Conservation (phyloP, 805 yeast species). For the Candida vaughaniae region DNA sequence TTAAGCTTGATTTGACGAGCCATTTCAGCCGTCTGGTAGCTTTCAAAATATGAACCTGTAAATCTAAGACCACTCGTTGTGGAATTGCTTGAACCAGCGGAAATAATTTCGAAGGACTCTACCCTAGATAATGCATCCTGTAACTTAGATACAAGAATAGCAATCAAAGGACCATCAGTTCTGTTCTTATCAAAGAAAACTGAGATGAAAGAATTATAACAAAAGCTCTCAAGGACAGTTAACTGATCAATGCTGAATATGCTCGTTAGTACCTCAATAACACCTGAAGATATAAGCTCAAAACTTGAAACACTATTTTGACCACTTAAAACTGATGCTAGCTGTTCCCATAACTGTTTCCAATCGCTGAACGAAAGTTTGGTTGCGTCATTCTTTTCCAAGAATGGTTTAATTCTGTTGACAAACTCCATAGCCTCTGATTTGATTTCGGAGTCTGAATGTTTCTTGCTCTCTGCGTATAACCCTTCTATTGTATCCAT, state of each 20-base stretch:
- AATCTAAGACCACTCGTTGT: conserved; percentile 8
- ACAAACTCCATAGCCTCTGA: conserved; percentile 1
- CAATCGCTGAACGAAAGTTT: conserved; percentile 34
- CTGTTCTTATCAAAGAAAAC: conserved; percentile 31
- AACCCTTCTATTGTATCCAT: conserved; percentile 26
- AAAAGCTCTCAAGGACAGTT: conserved; percentile 18
- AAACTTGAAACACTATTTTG: conserved; percentile 57
- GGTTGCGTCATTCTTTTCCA: conserved; percentile 2
- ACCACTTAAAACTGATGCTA: conserved; percentile 15
- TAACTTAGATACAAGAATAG: conserved; percentile 45
- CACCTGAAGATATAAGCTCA: conserved; percentile 70
- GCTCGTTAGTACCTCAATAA: conserved; percentile 44
- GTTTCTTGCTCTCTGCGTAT: conserved; percentile 14
- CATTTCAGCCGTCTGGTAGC: conserved; percentile 54
- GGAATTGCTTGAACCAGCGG: conserved; percentile 16
- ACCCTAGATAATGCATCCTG: conserved; percentile 74
- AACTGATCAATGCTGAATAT: conserved; percentile 29
- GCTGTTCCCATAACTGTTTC: conserved; percentile 24
- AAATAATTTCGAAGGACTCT: conserved; percentile 67
- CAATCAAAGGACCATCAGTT: conserved; percentile 36
- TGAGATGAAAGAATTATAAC: conserved; percentile 45
- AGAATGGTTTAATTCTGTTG: conserved; percentile 1
- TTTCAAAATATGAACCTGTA: conserved; percentile 13
- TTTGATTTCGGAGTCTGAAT: not conserved
- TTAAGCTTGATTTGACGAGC: conserved; percentile 69